Evolutionary conservation across 2,329 filamentous ascomycete species (phyloP).

Genomic region (Ilyonectria destructans): DNA sequence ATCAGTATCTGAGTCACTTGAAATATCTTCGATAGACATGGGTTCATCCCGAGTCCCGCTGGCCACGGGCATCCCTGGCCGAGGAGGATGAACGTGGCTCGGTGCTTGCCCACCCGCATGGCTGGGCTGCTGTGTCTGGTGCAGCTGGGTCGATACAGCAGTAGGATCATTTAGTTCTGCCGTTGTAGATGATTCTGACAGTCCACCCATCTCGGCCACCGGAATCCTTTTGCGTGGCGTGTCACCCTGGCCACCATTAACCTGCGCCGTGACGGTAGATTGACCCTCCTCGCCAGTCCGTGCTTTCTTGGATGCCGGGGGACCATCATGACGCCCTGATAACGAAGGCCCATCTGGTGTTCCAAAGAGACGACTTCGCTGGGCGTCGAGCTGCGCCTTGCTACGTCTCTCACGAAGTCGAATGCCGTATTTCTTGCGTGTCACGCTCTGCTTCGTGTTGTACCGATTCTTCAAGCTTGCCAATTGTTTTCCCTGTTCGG

Average conservation of each 20-base stretch:
- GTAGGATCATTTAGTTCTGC: conserved; percentile 58
- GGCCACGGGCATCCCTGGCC: not conserved
- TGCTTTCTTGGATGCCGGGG: conserved; percentile 45
- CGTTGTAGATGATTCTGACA: conserved; percentile 55
- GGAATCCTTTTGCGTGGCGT: conserved; percentile 49
- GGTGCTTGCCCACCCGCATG: not conserved
- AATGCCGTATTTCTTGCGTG: conserved; percentile 73
- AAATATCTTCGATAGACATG: conserved; percentile 49
- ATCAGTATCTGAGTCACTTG: conserved; percentile 39
- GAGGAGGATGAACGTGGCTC: not conserved
- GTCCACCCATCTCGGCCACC: conserved; percentile 55
- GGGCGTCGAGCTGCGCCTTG: conserved; percentile 62
- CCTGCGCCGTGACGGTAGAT: conserved; percentile 6
- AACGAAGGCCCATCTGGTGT: conserved; percentile 31
- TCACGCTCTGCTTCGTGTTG: conserved; percentile 70
- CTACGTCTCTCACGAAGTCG: conserved; percentile 66
- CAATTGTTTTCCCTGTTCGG: conserved; percentile 53
- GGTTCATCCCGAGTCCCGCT: conserved; percentile 46
- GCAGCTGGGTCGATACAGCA: conserved; percentile 37
- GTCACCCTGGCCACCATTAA: conserved; percentile 26
- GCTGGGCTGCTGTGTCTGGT: conserved; percentile 6
- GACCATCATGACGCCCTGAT: conserved; percentile 22
- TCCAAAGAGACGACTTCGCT: conserved; percentile 58
- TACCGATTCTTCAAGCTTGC: conserved; percentile 67
- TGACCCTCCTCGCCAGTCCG: conserved; percentile 36